Percentiles rank a stretch among this genome's conserved stretches.
Conservation (phyloP, 257 asterid species). For the Eucommia ulmoides region DNA sequence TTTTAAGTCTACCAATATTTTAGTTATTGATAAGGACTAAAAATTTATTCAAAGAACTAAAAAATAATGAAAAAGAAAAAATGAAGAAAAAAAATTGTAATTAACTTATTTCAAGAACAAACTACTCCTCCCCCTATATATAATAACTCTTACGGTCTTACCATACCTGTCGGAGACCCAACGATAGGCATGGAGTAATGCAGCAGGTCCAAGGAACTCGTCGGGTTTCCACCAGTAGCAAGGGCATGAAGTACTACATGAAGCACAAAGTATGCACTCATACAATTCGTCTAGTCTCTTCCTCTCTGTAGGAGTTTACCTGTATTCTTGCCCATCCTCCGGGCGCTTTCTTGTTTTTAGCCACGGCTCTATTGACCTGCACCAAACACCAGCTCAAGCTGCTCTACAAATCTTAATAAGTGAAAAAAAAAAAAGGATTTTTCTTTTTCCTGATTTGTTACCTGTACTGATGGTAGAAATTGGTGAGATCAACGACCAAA, state of each 20-base stretch:
- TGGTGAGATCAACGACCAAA: conserved; percentile 64
- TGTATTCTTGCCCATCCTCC: conserved; percentile 38
- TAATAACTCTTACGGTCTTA: too few relatives aligned
- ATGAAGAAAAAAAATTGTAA: neutral
- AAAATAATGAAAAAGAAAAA: neutral
- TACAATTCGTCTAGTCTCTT: conserved; percentile 56
- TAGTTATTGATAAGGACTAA: too few relatives aligned
- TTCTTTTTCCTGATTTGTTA: conserved; percentile 7
- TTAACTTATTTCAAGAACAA: neutral
- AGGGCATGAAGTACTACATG: conserved; percentile 65
- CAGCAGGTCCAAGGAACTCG: conserved; percentile 58
- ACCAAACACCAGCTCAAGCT: too few relatives aligned
- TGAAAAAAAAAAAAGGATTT: neutral
- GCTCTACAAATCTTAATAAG: neutral
- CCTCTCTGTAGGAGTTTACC: conserved; percentile 42
- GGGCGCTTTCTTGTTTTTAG: conserved; percentile 49
- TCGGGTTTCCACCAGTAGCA: conserved; percentile 92
- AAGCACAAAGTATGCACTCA: conserved; percentile 78
- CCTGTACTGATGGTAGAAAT: conserved; percentile 80
- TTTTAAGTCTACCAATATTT: too few relatives aligned
- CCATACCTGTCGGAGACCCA: conserved; percentile 80
- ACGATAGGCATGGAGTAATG: conserved; percentile 61
- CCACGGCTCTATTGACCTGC: conserved; percentile 73
- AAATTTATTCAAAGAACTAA: too few relatives aligned
- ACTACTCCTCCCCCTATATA: too few relatives aligned